Base-by-base conservation (phyloP, 768 basidiomycete genomes). In the Suillus ampliporus region DNA sequence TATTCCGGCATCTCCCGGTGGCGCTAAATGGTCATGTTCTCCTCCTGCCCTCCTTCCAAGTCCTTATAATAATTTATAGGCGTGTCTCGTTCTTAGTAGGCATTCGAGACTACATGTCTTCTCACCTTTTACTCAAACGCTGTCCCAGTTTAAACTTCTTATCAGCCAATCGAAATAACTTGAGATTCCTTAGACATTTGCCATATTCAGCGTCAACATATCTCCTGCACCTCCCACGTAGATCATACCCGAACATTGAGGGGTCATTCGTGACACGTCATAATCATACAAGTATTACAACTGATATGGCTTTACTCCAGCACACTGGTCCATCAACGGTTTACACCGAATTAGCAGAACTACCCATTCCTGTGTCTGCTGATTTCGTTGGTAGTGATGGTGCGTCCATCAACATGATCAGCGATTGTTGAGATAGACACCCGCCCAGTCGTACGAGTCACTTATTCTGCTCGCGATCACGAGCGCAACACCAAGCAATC, bases 381-480 rank as follows among this genome's bases (percentile, higher is more conserved):
- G 65, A 71, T 13, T 82, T 81, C 61, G 56, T 72, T 54, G 64
- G 58, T n/a, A 58, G 70, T 26, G 17, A 21, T 0, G n/a, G 66
- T 38, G 23, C 31, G 19, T 43, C 10, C 48, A n/a, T 51, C 23
- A n/a, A 48, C 26, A 26, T 14, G 14, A 38, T 41, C 7, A 15
- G n/a, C 4, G 1, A 5, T 23, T 8, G 19, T 21, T 13, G 21
- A 37, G 8, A 6, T 38, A 17, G 37, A 54, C 17, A 23, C 23
- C n/a, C 26, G 15, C 37, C 48, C 50, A 82, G 83, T 74, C 10
- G 68, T 84, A 38, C 80, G 84, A 31, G 67, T 85, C 23, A 73
- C 77, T 0, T 85, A 81, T 61, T 79, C 81, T 1, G 74, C 82
- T 23, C 77, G 79, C 38, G 86, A 89, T 68, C 85, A 87, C 65